Evolutionary conservation across 164 flowering plant genomes (phyloP).

Genomic region (Dillenia suffruticosa): DNA sequence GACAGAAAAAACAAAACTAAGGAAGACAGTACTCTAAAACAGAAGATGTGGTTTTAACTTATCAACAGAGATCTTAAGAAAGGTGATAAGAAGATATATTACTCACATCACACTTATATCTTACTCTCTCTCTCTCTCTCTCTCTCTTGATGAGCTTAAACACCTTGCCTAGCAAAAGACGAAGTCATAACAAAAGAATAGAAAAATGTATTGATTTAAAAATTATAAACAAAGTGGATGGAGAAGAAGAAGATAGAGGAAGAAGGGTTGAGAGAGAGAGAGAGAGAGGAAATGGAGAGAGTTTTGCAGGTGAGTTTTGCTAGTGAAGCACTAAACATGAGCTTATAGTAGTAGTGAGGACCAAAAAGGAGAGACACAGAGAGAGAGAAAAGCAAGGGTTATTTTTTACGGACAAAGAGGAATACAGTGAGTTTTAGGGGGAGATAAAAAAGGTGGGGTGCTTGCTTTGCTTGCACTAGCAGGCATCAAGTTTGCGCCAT

Average conservation of each 20-base stretch:
- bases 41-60: too few species aligned
- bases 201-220: neutral
- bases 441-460: slow-evolving; percentile 27
- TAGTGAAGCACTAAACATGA: slow-evolving; percentile 40
- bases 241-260: neutral
- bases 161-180: slow-evolving; percentile 1
- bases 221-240: neutral
- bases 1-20: slow-evolving; percentile 8
- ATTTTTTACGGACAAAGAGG: slow-evolving; percentile 12
- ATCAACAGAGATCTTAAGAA: neutral
- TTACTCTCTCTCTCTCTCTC: too few species aligned
- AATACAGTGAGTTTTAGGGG: neutral
- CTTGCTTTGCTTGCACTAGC: slow-evolving; percentile 97
- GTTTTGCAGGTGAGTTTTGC: slow-evolving; percentile 34
- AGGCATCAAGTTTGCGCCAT: slow-evolving; percentile 83
- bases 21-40: neutral
- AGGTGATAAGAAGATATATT: neutral
- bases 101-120: slow-evolving; percentile 6
- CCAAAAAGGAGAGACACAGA: slow-evolving; percentile 10
- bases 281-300: slow-evolving; percentile 11
- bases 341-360: slow-evolving; percentile 37
- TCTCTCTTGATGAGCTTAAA: slow-evolving; percentile 8
- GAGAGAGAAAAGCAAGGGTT: slow-evolving; percentile 22
- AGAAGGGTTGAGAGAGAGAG: slow-evolving; percentile 9
- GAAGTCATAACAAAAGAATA: slow-evolving; percentile 7